phyloP scores from a whole-genome alignment of 108 stramenopile genomes.

The Cyclotella choctawhatcheeana region DNA sequence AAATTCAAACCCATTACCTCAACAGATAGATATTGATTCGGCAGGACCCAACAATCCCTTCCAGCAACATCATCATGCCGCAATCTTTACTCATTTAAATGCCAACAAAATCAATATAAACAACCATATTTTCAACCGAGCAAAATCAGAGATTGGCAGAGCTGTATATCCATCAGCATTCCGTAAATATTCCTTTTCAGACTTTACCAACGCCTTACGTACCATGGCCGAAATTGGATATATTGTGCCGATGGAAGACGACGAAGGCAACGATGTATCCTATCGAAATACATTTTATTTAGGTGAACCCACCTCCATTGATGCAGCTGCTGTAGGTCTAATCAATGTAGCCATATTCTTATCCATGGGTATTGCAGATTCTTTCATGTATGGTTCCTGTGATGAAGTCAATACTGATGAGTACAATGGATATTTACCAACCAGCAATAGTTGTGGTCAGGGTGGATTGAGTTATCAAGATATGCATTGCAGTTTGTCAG shows the following conservation, averaged over 20 bases:
- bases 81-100: slow-evolving; percentile 14
- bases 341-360: slow-evolving; percentile 17
- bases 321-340: slow-evolving; percentile 11
- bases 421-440: slow-evolving; percentile 15
- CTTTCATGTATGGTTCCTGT: slow-evolving; percentile 9
- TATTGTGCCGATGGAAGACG: slow-evolving; percentile 1
- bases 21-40: background rate
- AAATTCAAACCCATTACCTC: background rate
- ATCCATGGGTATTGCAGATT: slow-evolving; percentile 9
- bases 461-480: slow-evolving; percentile 18
- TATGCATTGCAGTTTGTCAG: slow-evolving; percentile 12
- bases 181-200: slow-evolving; percentile 6
- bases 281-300: slow-evolving; percentile 17
- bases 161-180: background rate
- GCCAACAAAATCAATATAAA: slow-evolving; percentile 15
- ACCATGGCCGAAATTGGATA: slow-evolving; percentile 23
- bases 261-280: background rate
- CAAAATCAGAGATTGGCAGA: background rate
- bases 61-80: background rate
- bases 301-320: background rate
- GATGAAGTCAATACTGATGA: slow-evolving; percentile 23
- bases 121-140: slow-evolving; percentile 7
- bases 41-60: background rate
- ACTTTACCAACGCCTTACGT: slow-evolving; percentile 5
- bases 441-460: slow-evolving; percentile 22